Evolutionary conservation across 2,329 filamentous ascomycete species (phyloP).

Genomic region (Scytalidium sp.): DNA sequence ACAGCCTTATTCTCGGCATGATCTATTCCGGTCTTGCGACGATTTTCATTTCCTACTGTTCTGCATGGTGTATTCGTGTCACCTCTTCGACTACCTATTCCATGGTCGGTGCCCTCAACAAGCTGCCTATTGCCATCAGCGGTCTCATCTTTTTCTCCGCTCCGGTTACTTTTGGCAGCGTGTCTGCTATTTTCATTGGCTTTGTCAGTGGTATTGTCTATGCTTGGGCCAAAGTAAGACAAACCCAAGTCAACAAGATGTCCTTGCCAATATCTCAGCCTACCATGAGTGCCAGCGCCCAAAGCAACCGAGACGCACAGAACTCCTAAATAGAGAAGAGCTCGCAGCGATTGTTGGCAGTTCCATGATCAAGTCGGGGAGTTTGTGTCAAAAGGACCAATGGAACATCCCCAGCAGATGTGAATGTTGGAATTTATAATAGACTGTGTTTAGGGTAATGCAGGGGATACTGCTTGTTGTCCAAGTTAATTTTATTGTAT

Average conservation of each 20-base stretch:
- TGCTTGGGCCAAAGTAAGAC: slow-evolving; percentile 79
- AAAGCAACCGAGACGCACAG: slow-evolving; percentile 87
- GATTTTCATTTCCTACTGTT: slow-evolving; percentile 99
- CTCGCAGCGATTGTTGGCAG: not conserved
- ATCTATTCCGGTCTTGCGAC: slow-evolving; percentile 88
- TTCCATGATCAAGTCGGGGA: too few species aligned
- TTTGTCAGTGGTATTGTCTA: slow-evolving; percentile 94
- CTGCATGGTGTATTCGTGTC: slow-evolving; percentile 96
- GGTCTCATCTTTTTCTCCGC: slow-evolving; percentile 95
- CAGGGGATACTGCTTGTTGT: not conserved
- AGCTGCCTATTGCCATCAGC: slow-evolving; percentile 90
- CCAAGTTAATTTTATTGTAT: not conserved
- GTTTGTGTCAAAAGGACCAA: too few species aligned
- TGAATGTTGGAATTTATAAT: not conserved
- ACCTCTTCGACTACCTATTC: slow-evolving; percentile 98
- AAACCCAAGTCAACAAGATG: slow-evolving; percentile 64
- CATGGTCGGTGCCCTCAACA: slow-evolving; percentile 98
- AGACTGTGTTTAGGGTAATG: not conserved
- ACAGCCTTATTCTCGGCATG: slow-evolving; percentile 81
- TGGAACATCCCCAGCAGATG: too few species aligned
- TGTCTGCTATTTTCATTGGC: slow-evolving; percentile 86
- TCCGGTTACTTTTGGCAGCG: slow-evolving; percentile 86
- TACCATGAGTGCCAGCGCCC: slow-evolving; percentile 83
- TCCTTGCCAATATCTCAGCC: slow-evolving; percentile 65
- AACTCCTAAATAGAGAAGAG: slow-evolving; percentile 17